Evolutionary conservation across 2,329 filamentous ascomycete species (phyloP), one percentile per base, ranked within the genome.

Genomic region (Aspergillus tubingensis): DNA sequence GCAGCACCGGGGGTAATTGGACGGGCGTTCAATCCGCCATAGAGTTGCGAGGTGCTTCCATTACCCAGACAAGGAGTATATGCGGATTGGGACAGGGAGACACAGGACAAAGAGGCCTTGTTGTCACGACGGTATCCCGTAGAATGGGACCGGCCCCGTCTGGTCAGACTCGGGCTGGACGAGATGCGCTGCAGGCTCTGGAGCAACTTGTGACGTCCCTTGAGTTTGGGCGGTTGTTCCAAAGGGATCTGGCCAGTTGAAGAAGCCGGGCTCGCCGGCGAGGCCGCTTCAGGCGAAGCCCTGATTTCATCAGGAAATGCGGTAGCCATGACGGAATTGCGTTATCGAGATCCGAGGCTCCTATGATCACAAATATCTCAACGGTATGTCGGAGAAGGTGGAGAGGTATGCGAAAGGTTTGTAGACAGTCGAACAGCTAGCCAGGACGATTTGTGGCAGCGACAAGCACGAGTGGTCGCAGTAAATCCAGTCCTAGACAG

Each of bases 171-270:
- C 1, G 90, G 88, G 6, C 89, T 91, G 0, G 92, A 96, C 10
- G 91, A 88, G 70, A 96, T 94, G 60, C 91, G 88, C 63, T 94
- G 89, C 52, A 96, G 83, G 32, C 88, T 86, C 64, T 88, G 87
- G 17, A 96, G 80, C 36, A 96, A 77, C 61, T 88, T 86, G 68
- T 88, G 86, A 50, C 90, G 86, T 56, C 86, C 85, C 73, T 88
- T 92, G 59, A 85, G 80, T 76, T 89, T 91, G 25, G 80, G 81
- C 3, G 76, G 77, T 41, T 74, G 76, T 30, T 78, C 78, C 53
- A 75, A 61, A 3, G 77, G 73, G 13, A 77, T 75, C 62, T 76
- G 70, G 4, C 72, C 76, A 32, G 67, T 61, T 11, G 69, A 68
- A 13, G 76, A 74, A 52, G 68, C 62, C 44, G 76, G 72, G 58